phyloP scores from a whole-genome alignment of 306 rosid species.

The Vigna nakashimae region DNA sequence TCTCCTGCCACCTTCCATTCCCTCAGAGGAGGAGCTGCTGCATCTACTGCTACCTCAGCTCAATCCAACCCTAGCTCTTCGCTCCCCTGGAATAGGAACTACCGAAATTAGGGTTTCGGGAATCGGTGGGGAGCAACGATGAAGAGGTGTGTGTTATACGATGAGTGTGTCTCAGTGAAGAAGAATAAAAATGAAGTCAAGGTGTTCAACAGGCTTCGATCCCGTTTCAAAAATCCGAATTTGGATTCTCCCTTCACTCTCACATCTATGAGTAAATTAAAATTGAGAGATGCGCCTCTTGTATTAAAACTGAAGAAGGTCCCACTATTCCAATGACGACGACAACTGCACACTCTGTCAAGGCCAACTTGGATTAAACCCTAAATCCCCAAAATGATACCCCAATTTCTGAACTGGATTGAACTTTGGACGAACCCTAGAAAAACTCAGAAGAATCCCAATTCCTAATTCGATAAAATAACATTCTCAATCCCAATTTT shows the following conservation, averaged over 20 bases:
- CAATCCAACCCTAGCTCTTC: slow-evolving; percentile 16
- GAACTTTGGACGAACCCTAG: no score
- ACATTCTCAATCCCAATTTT: no score
- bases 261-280: background rate
- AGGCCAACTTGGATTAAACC: no score
- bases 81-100: background rate
- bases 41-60: background rate
- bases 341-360: no score
- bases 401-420: no score
- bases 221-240: slow-evolving; percentile 42
- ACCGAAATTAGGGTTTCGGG: slow-evolving; percentile 42
- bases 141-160: background rate
- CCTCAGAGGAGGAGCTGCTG: background rate
- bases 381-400: no score
- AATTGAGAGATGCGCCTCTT: background rate
- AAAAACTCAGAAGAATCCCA: no score
- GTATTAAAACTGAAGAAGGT: no score
- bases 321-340: no score
- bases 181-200: background rate
- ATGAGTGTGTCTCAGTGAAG: background rate
- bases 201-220: slow-evolving; percentile 36
- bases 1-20: slow-evolving; percentile 66
- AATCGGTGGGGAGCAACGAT: background rate
- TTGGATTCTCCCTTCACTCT: background rate
- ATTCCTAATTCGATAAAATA: no score